phyloP scores from a whole-genome alignment of 2,329 filamentous ascomycete genomes.

The Apiospora arundinis region DNA sequence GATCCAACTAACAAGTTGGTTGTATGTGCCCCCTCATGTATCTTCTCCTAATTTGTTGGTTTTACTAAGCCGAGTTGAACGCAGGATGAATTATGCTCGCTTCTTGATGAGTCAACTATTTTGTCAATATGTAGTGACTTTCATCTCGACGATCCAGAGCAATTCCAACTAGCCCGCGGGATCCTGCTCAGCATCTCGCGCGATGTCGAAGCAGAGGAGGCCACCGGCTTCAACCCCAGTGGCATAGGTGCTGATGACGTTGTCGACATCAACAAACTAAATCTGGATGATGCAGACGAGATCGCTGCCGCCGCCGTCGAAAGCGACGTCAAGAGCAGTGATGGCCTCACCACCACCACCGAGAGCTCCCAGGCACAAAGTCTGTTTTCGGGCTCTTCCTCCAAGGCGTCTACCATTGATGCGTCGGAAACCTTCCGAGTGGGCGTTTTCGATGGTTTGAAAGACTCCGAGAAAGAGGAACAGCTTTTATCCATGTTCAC shows the following conservation, averaged over 20 bases:
- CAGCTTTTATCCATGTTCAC: conserved; percentile 76
- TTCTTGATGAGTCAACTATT: conserved; percentile 79
- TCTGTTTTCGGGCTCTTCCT: conserved; percentile 32
- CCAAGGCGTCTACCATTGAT: conserved; percentile 33
- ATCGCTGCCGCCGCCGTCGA: conserved; percentile 22
- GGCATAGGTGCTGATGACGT: conserved; percentile 61
- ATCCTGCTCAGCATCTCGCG: conserved; percentile 71
- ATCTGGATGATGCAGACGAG: conserved; percentile 26
- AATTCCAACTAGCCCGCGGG: conserved; percentile 61
- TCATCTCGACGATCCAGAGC: conserved; percentile 60
- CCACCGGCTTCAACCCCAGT: conserved; percentile 78
- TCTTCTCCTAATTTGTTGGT: neutral
- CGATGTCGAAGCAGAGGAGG: conserved; percentile 70
- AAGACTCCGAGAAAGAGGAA: conserved; percentile 66
- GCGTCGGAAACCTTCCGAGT: conserved; percentile 35
- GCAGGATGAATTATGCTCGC: conserved; percentile 75
- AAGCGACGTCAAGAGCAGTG: conserved; percentile 37
- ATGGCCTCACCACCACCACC: conserved; percentile 35
- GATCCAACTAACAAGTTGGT: conserved; percentile 16
- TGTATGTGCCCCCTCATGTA: neutral
- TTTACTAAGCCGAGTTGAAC: neutral
- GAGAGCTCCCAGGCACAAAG: conserved; percentile 34
- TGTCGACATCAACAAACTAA: conserved; percentile 30
- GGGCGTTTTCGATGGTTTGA: conserved; percentile 47
- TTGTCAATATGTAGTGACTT: conserved; percentile 78